These are phyloP conservation scores for Pezicula neosporulosa DNA, from an alignment of 2,329 filamentous ascomycete species.

Conservation along the genomic window DNA sequence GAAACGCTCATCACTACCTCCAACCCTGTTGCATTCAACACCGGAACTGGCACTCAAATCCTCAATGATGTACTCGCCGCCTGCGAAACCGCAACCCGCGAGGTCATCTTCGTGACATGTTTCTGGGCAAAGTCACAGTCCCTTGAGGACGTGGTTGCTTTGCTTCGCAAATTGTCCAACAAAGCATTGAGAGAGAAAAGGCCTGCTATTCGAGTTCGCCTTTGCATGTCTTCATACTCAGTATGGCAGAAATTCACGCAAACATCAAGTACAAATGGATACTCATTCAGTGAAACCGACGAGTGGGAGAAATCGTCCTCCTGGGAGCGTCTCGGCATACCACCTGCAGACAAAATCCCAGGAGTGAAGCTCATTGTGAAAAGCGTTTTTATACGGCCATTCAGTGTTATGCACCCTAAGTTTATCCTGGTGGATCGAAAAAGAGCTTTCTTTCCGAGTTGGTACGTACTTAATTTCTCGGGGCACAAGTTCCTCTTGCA, in stretches of 20 bases:
- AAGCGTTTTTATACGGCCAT: conserved; percentile 74
- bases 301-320: not conserved
- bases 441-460: conserved; percentile 69
- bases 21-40: conserved; percentile 41
- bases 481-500: too few relatives aligned
- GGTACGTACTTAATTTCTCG: conserved; percentile 24
- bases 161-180: conserved; percentile 56
- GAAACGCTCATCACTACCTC: conserved; percentile 47
- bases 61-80: conserved; percentile 55
- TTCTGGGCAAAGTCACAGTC: conserved; percentile 73
- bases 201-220: conserved; percentile 42
- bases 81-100: conserved; percentile 55
- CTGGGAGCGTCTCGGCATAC: conserved; percentile 65
- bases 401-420: conserved; percentile 87
- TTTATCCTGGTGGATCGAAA: conserved; percentile 71
- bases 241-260: conserved; percentile 74
- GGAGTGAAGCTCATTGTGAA: conserved; percentile 69
- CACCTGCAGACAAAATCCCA: conserved; percentile 44
- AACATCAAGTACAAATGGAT: conserved; percentile 58
- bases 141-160: conserved; percentile 50
- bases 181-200: conserved; percentile 32
- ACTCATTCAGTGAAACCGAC: conserved; percentile 49
- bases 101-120: conserved; percentile 76
- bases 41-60: conserved; percentile 57
- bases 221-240: conserved; percentile 74